These are phyloP conservation scores for Xylogone sp. DNA, from an alignment of 2,329 filamentous ascomycete species.

Conservation along the genomic window DNA sequence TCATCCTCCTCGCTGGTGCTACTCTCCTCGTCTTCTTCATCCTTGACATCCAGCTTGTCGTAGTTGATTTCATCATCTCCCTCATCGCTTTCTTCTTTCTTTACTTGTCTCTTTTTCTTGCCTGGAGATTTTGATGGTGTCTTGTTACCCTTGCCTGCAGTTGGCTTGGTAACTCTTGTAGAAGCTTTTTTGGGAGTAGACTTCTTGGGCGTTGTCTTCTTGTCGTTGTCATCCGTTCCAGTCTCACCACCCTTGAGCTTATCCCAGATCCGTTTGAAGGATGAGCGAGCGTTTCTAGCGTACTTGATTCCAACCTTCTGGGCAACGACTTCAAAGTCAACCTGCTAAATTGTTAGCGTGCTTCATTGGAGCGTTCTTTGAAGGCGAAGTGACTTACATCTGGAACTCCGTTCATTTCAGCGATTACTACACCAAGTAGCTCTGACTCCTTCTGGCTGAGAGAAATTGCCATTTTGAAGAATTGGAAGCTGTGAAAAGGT, in stretches of 20 bases:
- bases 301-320: constrained; percentile 33
- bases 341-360: constrained; percentile 31
- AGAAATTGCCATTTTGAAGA: constrained; percentile 1
- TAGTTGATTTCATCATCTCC: neutral
- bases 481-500: neutral
- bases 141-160: neutral
- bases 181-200: neutral
- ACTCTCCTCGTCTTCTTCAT: neutral
- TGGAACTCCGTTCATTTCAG: constrained; percentile 12
- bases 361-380: constrained; percentile 28
- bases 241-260: constrained; percentile 11
- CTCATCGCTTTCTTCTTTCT: neutral
- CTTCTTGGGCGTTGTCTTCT: neutral
- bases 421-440: constrained; percentile 9
- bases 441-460: constrained; percentile 8
- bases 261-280: constrained; percentile 17
- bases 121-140: neutral
- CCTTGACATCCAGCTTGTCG: neutral
- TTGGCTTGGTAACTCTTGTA: neutral
- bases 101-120: neutral
- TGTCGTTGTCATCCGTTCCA: too few relatives aligned
- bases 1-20: neutral
- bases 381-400: constrained; percentile 26
- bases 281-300: constrained; percentile 31
- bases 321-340: constrained; percentile 39